Evolutionary conservation across 495 filamentous ascomycete genomes (phyloP).

Genomic region (Hypomontagnella monticulosa): DNA sequence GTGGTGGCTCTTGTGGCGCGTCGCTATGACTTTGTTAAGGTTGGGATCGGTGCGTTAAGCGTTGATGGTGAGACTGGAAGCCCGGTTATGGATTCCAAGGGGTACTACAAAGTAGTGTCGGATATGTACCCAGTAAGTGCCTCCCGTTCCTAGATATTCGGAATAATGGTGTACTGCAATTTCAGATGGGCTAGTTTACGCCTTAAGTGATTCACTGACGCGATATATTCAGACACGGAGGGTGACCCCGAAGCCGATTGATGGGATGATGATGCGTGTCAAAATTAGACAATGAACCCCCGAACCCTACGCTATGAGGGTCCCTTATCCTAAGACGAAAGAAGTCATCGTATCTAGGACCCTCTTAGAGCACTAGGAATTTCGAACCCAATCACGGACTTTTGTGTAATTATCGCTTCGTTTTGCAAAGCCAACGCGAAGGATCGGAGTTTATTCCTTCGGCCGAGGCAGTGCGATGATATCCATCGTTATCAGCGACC

Average conservation of each 20-base stretch:
- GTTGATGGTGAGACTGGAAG: constrained; percentile 10
- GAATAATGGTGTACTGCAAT: no score
- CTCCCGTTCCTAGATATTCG: no score
- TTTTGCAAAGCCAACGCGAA: no score
- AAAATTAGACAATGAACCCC: not conserved
- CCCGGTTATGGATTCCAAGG: constrained; percentile 49
- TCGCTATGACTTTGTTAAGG: constrained; percentile 56
- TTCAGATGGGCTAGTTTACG: no score
- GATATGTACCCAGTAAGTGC: constrained; percentile 60
- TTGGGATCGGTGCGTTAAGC: constrained; percentile 52
- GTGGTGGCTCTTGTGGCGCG: constrained; percentile 51
- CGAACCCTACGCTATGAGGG: no score
- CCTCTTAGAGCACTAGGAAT: no score
- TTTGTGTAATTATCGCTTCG: no score
- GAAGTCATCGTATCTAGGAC: no score
- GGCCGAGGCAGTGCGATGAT: no score
- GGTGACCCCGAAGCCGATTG: constrained; percentile 52
- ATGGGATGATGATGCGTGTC: constrained; percentile 50
- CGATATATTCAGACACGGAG: constrained; percentile 37
- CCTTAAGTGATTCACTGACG: not conserved
- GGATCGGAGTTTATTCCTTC: no score
- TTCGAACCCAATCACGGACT: not conserved
- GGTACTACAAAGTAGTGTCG: constrained; percentile 53
- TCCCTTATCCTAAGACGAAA: no score
- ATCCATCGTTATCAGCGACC: no score